Base-by-base conservation (phyloP, 2,329 filamentous ascomycete genomes). In the Calycina herbarum region DNA sequence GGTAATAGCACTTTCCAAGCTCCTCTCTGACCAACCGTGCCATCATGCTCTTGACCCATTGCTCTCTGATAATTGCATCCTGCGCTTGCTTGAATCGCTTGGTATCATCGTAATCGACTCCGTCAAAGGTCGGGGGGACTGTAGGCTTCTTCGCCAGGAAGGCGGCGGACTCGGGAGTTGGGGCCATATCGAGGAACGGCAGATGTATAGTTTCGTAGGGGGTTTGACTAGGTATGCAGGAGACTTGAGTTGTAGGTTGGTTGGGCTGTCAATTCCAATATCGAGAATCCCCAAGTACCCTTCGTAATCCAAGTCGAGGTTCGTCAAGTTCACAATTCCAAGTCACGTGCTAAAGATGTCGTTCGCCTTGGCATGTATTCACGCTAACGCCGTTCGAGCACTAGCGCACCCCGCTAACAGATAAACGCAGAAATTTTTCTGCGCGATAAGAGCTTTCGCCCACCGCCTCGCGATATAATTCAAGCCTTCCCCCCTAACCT, bases 41-140 rank as follows among this genome's bases (percentile, higher is more conserved):
- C 92, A 94, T 95, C 92, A 95, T 95, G 77, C 89, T 89, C 77
- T 87, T 88, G 67, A 95, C 91, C 92, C 92, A 95, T 82, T 95
- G 92, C 81, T 95, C 92, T 69, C 91, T 85, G 73, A 95, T 86
- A 65, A 95, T 85, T 70, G 91, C 86, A 78, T 95, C 92, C 78
- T 94, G 91, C 63, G 92, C 92, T 68, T 88, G 88, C 83, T 94
- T 95, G 77, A 95, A 83, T 72, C 87, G 86, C 77, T 86, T 87
- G 77, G 89, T 93, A 81, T 95, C 90, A 71, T 94, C 89, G 82
- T 90, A 95, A 82, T 94, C 89, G 76, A 95, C 92, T 72, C 92
- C 92, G 75, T 93, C 91, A 78, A 95, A 95, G 66, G 90, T 93
- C 42, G 92, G 89, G 69, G 91, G 84, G 65, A 95, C 92, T 69